Evolutionary conservation across 495 filamentous ascomycete species (phyloP).

Genomic region (Daldinia childiae): DNA sequence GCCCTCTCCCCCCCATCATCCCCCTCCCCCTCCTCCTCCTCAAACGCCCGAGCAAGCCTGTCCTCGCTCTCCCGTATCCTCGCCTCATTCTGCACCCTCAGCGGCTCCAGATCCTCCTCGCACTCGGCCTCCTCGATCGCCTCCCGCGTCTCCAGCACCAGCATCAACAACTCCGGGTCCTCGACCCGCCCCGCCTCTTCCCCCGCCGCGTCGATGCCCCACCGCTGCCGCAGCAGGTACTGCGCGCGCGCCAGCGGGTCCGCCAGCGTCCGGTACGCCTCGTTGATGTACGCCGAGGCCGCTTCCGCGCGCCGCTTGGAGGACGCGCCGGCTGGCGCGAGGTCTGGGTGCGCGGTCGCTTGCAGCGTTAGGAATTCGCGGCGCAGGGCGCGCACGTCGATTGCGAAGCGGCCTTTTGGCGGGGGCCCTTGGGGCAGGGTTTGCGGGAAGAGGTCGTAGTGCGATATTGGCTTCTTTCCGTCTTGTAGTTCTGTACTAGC

Average conservation of each 20-base stretch:
- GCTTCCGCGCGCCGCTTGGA: slow-evolving; percentile 68
- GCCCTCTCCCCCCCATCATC: slow-evolving; percentile 75
- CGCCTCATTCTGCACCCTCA: slow-evolving; percentile 73
- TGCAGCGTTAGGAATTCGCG: slow-evolving; percentile 89
- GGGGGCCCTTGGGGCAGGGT: slow-evolving; percentile 85
- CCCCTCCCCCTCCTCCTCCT: slow-evolving; percentile 58
- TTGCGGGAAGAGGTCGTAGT: slow-evolving; percentile 89
- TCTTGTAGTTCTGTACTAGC: not conserved
- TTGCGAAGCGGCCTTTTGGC: slow-evolving; percentile 76
- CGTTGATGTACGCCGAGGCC: slow-evolving; percentile 81
- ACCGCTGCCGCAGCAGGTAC: slow-evolving; percentile 75
- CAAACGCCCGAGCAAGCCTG: slow-evolving; percentile 70
- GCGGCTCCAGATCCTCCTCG: slow-evolving; percentile 68
- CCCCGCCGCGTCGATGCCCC: slow-evolving; percentile 76
- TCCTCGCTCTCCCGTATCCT: slow-evolving; percentile 69
- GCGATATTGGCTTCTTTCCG: slow-evolving; percentile 56
- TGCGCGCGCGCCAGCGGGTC: slow-evolving; percentile 82
- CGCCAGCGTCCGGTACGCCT: slow-evolving; percentile 84
- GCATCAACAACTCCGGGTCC: slow-evolving; percentile 78
- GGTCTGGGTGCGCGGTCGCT: slow-evolving; percentile 80
- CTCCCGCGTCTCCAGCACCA: slow-evolving; percentile 89
- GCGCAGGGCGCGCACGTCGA: slow-evolving; percentile 73
- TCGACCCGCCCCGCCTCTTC: slow-evolving; percentile 78
- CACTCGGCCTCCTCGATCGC: slow-evolving; percentile 76
- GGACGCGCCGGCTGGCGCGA: slow-evolving; percentile 40